These are phyloP conservation scores for Cymodocea nodosa DNA, from an alignment of 116 monocot species.

Conservation along the genomic window DNA sequence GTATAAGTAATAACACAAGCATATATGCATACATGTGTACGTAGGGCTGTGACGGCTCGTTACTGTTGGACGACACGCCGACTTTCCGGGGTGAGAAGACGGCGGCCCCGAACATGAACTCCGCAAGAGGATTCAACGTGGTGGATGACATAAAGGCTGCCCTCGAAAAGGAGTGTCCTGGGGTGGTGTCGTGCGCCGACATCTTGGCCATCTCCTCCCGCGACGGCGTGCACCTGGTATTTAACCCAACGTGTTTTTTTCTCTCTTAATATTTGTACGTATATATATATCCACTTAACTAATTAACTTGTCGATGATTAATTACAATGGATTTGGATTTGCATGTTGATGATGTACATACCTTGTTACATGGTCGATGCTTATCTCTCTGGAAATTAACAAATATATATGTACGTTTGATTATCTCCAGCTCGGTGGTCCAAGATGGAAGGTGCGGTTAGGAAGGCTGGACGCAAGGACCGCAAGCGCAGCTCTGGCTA, in stretches of 20 bases:
- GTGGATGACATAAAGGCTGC: conserved; percentile 36
- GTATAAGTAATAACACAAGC: conserved; percentile 10
- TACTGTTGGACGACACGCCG: conserved; percentile 39
- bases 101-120: conserved; percentile 41
- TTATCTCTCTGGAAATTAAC: too few species aligned
- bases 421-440: conserved; percentile 44
- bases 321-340: background rate
- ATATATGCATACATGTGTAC: conserved; percentile 8
- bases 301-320: background rate
- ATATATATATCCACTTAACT: too few species aligned
- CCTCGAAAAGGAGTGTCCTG: conserved; percentile 28
- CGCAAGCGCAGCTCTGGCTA: conserved; percentile 46
- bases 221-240: conserved; percentile 33
- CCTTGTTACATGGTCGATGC: too few species aligned
- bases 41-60: conserved; percentile 52
- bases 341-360: background rate
- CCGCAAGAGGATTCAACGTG: conserved; percentile 35
- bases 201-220: conserved; percentile 37
- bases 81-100: conserved; percentile 51
- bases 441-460: conserved; percentile 37
- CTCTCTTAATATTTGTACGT: too few species aligned
- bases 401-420: too few species aligned
- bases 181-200: conserved; percentile 49
- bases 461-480: conserved; percentile 52
- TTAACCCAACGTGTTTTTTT: too few species aligned